Conservation (phyloP, 805 yeast species). For the Ogataea paraovalis region DNA sequence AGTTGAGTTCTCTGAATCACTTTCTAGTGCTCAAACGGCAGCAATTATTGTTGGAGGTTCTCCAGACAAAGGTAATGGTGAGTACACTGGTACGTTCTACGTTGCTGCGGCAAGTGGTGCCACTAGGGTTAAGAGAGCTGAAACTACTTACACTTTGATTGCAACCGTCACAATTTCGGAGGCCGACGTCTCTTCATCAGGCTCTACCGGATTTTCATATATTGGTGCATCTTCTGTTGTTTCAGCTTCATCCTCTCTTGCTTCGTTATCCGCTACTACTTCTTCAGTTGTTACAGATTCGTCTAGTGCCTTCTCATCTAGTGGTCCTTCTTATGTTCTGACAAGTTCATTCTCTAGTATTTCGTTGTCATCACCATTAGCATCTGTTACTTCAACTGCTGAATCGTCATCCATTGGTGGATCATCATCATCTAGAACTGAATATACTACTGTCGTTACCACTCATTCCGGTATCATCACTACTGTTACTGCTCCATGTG, state of each 20-base stretch:
- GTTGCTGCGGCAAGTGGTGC: slow-evolving; percentile 10
- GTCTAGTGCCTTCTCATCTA: not conserved
- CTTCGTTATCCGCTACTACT: too few species aligned
- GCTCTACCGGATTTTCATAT: not conserved
- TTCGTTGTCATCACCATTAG: too few species aligned
- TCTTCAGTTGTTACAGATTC: too few species aligned
- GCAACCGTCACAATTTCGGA: slow-evolving; percentile 10
- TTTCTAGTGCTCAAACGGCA: not conserved
- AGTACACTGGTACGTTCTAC: not conserved
- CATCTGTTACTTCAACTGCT: too few species aligned
- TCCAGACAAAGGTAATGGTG: not conserved
- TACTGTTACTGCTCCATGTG: too few species aligned
- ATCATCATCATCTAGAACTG: too few species aligned
- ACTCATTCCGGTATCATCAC: too few species aligned
- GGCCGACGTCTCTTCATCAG: slow-evolving; percentile 6
- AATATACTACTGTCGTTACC: too few species aligned
- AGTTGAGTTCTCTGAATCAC: not conserved
- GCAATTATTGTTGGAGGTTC: not conserved
- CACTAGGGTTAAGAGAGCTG: slow-evolving; percentile 5
- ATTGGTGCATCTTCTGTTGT: slow-evolving; percentile 8
- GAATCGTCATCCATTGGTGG: too few species aligned
- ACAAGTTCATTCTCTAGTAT: not conserved
- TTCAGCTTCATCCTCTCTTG: too few species aligned
- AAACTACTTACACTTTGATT: slow-evolving; percentile 2
- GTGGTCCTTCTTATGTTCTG: not conserved